A percentile compares a stretch with the other conserved stretches of the same genome.
These are phyloP conservation scores for Mycena pura DNA, from an alignment of 768 basidiomycete species.

Conservation along the genomic window DNA sequence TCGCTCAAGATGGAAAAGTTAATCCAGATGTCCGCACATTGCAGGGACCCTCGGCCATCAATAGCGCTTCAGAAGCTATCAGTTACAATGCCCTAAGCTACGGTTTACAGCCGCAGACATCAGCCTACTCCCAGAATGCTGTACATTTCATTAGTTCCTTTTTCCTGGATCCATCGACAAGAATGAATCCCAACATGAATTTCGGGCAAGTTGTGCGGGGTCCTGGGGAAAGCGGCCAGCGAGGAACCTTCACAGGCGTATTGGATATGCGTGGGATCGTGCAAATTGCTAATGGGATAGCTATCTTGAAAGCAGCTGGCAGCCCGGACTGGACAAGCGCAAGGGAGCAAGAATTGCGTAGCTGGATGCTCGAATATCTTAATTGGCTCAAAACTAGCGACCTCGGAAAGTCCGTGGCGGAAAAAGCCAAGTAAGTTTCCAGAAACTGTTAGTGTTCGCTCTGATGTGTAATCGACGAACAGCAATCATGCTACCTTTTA, in stretches of 20 bases:
- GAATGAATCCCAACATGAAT: slow-evolving; percentile 61
- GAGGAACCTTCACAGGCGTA: slow-evolving; percentile 60
- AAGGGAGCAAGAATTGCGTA: slow-evolving; percentile 45
- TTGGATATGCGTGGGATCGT: slow-evolving; percentile 59
- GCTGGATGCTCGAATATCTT: slow-evolving; percentile 51
- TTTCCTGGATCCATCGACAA: slow-evolving; percentile 51
- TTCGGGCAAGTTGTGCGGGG: slow-evolving; percentile 63
- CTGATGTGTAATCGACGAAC: background rate
- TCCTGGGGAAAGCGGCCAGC: slow-evolving; percentile 46
- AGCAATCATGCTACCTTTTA: slow-evolving; percentile 66
- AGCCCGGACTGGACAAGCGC: slow-evolving; percentile 50
- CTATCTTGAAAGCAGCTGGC: slow-evolving; percentile 43
- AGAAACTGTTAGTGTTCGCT: background rate
- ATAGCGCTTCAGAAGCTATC: slow-evolving; percentile 48
- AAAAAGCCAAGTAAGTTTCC: slow-evolving; percentile 55
- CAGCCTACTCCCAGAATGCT: slow-evolving; percentile 40
- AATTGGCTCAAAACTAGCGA: slow-evolving; percentile 52
- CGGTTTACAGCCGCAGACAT: slow-evolving; percentile 32
- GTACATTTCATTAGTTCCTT: slow-evolving; percentile 49
- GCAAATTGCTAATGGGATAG: slow-evolving; percentile 56
- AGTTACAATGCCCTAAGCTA: slow-evolving; percentile 54
- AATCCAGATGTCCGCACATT: slow-evolving; percentile 61
- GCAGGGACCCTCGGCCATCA: slow-evolving; percentile 49
- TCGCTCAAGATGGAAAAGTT: slow-evolving; percentile 56
- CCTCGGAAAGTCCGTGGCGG: slow-evolving; percentile 48